Base-by-base conservation (phyloP, 768 basidiomycete genomes). In the Cubamyces sp. region DNA sequence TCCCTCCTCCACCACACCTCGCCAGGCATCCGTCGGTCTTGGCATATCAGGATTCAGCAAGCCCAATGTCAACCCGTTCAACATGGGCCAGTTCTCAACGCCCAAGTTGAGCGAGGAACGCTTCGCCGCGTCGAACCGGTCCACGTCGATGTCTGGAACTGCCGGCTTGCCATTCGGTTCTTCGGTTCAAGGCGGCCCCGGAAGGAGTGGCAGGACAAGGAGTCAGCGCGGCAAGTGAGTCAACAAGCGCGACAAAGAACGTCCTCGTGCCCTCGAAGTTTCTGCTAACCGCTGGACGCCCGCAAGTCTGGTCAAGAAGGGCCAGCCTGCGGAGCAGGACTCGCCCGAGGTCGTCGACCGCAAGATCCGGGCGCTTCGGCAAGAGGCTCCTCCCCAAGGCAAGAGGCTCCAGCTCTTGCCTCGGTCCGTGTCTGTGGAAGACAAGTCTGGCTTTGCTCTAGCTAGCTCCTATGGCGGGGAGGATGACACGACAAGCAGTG, bases 171-270 rank as follows among this genome's bases (percentile, higher is more conserved):
- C 78, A 1, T 86, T 85, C 67, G 78, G 79, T 16, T 88, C 90
- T 9, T 73, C 76, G 11, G 82, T 79, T 63, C 80, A 79, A 61
- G 78, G 78, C 60, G 81, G 79, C 59, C 74, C 84, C 5, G 82
- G 84, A 45, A 78, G 75, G 53, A 80, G 78, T 57, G 79, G 87
- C 54, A 87, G 91, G 53, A 87, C 83, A 26, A 81, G 94, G 60
- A 92, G 90, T 75, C 88, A 90, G 73, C 91, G 94, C 45, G 95
- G 94, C n/a, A n/a, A n/a, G n/a, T n/a, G n/a, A n/a, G n/a, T n/a
- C n/a, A 86, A 84, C 68, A 86, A 88, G 71, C 84, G 93, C n/a
- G 79, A 78, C 45, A 86, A 87, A 42, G 75, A 82, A 70, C 84
- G 79, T 69, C 71, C 77, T 39, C 53, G 74, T 21, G 71, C 95